Conservation (phyloP, 2,329 filamentous ascomycete genomes). For the Atkinsonella hypoxylon region DNA sequence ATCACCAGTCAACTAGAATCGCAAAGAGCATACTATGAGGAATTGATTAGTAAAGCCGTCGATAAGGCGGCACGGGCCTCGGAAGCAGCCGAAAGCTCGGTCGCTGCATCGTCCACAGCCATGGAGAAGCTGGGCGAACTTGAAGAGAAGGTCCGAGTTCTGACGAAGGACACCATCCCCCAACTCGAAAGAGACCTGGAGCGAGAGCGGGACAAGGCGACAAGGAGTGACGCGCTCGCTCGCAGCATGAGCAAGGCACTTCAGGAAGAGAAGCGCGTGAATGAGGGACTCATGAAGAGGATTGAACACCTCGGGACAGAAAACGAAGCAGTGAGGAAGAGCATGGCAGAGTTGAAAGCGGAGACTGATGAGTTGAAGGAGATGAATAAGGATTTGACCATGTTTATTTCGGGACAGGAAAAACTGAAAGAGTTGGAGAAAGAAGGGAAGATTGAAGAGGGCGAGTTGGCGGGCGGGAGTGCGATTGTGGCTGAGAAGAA, state of each 20-base stretch:
- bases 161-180: constrained; percentile 47
- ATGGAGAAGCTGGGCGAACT: constrained; percentile 39
- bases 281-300: constrained; percentile 67
- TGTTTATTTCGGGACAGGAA: constrained; percentile 77
- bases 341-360: constrained; percentile 42
- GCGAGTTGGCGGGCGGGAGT: constrained; percentile 65
- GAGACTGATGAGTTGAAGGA: constrained; percentile 68
- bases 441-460: constrained; percentile 45
- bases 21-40: constrained; percentile 88
- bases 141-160: constrained; percentile 30
- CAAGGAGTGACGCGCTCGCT: constrained; percentile 64
- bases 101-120: constrained; percentile 34
- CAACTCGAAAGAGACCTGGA: constrained; percentile 60
- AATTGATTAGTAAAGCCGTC: constrained; percentile 75
- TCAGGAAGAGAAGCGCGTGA: constrained; percentile 78
- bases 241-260: constrained; percentile 62
- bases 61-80: constrained; percentile 76
- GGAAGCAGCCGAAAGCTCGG: constrained; percentile 52
- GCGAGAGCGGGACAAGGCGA: constrained; percentile 54
- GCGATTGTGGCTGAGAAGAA: constrained; percentile 53
- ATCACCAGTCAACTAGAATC: constrained; percentile 87
- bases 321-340: constrained; percentile 41
- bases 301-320: constrained; percentile 63
- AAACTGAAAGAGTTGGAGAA: constrained; percentile 62
- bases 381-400: constrained; percentile 74